These are phyloP conservation scores for Plasmodium cynomolgi DNA, from an alignment of 169 alveolate species.

Conservation along the genomic window DNA sequence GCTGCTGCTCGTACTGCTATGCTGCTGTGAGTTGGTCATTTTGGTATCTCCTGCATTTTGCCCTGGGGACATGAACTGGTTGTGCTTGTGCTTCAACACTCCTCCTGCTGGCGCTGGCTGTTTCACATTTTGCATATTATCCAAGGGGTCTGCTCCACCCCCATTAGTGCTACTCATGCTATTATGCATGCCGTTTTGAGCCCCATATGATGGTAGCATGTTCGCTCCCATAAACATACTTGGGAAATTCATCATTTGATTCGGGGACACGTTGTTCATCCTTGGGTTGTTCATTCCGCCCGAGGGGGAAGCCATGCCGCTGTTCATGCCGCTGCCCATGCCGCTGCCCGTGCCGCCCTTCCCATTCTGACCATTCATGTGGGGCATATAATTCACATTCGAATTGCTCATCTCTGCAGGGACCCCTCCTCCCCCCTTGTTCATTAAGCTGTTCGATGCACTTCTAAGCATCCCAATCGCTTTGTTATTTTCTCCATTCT, in stretches of 20 bases:
- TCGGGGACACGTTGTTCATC: constrained; percentile 19
- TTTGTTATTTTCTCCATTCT: constrained; percentile 16
- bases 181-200: constrained; percentile 14
- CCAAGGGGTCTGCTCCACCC: not conserved
- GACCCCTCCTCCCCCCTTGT: not conserved
- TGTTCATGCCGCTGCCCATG: not conserved
- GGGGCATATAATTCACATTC: constrained; percentile 14
- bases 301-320: not conserved
- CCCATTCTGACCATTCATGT: constrained; percentile 3
- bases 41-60: constrained; percentile 23
- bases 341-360: not conserved
- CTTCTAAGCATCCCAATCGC: not conserved
- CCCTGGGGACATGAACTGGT: not conserved
- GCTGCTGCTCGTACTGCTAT: not conserved
- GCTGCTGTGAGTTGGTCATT: constrained; percentile 5
- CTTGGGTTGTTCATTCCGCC: constrained; percentile 6
- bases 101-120: constrained; percentile 21
- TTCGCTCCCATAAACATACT: constrained; percentile 8
- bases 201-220: not conserved
- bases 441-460: not conserved
- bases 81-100: constrained; percentile 18
- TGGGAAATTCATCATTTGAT: constrained; percentile 51
- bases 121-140: constrained; percentile 52
- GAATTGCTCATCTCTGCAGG: not conserved
- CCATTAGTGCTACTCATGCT: not conserved